These are phyloP conservation scores for Sporisorium sorghi DNA, from an alignment of 1,284 basidiomycete species.

Conservation along the genomic window DNA sequence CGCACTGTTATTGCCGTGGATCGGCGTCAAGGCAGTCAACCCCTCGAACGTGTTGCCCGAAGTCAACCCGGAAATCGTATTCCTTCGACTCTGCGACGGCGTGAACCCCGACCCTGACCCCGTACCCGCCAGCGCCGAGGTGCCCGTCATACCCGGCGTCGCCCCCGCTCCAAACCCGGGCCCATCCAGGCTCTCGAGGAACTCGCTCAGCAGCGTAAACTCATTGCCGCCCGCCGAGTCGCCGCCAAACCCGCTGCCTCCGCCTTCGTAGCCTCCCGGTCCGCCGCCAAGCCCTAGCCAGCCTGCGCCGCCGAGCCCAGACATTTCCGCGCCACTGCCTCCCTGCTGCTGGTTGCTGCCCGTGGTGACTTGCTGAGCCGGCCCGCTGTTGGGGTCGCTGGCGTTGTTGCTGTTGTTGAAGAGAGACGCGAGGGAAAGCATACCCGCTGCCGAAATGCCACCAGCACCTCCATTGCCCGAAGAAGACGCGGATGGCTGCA, in stretches of 20 bases:
- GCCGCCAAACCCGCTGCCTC: slow-evolving; percentile 53
- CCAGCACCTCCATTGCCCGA: slow-evolving; percentile 1
- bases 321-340: slow-evolving; percentile 17
- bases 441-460: slow-evolving; percentile 20
- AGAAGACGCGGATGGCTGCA: slow-evolving; percentile 18
- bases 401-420: slow-evolving; percentile 23
- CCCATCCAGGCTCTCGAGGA: slow-evolving; percentile 64
- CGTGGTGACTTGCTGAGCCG: no score
- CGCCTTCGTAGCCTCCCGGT: slow-evolving; percentile 41
- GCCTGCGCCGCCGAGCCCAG: slow-evolving; percentile 58
- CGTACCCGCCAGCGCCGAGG: slow-evolving; percentile 10
- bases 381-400: slow-evolving; percentile 21
- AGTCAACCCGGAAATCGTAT: slow-evolving; percentile 31
- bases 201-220: slow-evolving; percentile 63
- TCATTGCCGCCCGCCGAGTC: slow-evolving; percentile 65
- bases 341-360: slow-evolving; percentile 9
- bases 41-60: slow-evolving; percentile 14
- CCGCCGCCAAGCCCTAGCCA: slow-evolving; percentile 65
- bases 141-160: slow-evolving; percentile 28
- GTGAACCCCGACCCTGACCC: slow-evolving; percentile 24
- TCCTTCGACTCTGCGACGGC: slow-evolving; percentile 33
- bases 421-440: slow-evolving; percentile 34
- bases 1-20: slow-evolving; percentile 16
- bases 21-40: slow-evolving; percentile 28
- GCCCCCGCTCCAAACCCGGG: slow-evolving; percentile 39